phyloP scores from a whole-genome alignment of 169 alveolate genomes.

The Plasmodium yoelii region DNA sequence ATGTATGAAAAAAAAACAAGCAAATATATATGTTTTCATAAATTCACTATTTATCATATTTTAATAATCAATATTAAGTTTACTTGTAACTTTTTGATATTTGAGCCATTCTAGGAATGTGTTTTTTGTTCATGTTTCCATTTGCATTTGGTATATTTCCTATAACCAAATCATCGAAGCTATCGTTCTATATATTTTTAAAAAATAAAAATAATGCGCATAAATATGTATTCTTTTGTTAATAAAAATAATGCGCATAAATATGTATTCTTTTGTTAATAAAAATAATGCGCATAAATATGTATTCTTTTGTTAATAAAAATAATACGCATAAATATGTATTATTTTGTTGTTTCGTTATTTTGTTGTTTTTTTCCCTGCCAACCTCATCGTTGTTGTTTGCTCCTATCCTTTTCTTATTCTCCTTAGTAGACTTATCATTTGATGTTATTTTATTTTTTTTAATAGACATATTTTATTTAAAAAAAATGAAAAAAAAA shows the following conservation, averaged over 20 bases:
- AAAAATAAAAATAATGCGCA: conserved; percentile 1
- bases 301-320: background rate
- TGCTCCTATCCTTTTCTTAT: too few relatives aligned
- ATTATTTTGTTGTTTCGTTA: background rate
- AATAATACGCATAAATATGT: background rate
- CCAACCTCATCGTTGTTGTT: too few relatives aligned
- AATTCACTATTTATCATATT: background rate
- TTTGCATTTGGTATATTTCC: conserved; percentile 46
- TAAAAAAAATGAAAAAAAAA: too few relatives aligned
- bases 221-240: background rate
- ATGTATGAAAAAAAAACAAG: background rate
- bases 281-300: too few relatives aligned
- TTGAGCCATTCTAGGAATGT: conserved; percentile 29
- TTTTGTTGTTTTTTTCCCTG: too few relatives aligned
- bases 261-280: background rate
- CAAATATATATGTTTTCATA: background rate
- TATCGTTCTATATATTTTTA: conserved; percentile 22
- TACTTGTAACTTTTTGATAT: conserved; percentile 31
- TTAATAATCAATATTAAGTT: background rate
- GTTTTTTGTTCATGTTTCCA: conserved; percentile 3
- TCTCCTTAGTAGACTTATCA: too few relatives aligned
- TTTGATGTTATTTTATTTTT: too few relatives aligned
- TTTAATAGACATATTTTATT: too few relatives aligned
- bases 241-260: too few relatives aligned
- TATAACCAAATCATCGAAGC: conserved; percentile 37